Evolutionary conservation across 371 early-diverging fungal species (phyloP).

Genomic region (Conidiobolus coronatus): DNA sequence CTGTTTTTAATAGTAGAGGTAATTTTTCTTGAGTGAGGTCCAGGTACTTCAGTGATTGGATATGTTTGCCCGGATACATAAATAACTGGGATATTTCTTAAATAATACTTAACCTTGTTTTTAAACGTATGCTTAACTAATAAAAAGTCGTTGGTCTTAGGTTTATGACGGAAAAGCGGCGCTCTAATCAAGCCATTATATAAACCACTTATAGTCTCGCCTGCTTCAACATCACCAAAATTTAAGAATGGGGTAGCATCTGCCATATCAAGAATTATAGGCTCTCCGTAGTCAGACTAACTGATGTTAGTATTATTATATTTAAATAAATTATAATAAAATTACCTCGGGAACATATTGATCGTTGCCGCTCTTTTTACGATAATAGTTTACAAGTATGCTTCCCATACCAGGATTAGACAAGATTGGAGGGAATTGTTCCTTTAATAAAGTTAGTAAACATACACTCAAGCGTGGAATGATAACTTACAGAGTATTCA

Average conservation of each 20-base stretch:
- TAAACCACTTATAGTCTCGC: conserved; percentile 65
- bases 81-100: conserved; percentile 64
- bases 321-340: background rate
- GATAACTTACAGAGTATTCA: conserved; percentile 64
- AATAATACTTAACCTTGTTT: conserved; percentile 47
- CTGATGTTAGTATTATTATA: background rate
- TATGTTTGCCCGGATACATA: conserved; percentile 96
- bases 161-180: conserved; percentile 76
- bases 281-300: conserved; percentile 54
- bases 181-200: conserved; percentile 96
- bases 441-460: conserved; percentile 15
- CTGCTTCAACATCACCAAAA: conserved; percentile 89
- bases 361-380: conserved; percentile 78
- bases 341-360: conserved; percentile 37
- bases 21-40: conserved; percentile 92
- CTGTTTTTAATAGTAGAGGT: conserved; percentile 82
- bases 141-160: conserved; percentile 59
- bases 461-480: background rate
- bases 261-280: conserved; percentile 72
- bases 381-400: conserved; percentile 87
- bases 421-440: conserved; percentile 95
- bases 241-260: conserved; percentile 95
- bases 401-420: conserved; percentile 96
- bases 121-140: conserved; percentile 38
- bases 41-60: conserved; percentile 89